phyloP scores from a whole-genome alignment of 257 asterid species.

The Ligustrum vulgare region DNA sequence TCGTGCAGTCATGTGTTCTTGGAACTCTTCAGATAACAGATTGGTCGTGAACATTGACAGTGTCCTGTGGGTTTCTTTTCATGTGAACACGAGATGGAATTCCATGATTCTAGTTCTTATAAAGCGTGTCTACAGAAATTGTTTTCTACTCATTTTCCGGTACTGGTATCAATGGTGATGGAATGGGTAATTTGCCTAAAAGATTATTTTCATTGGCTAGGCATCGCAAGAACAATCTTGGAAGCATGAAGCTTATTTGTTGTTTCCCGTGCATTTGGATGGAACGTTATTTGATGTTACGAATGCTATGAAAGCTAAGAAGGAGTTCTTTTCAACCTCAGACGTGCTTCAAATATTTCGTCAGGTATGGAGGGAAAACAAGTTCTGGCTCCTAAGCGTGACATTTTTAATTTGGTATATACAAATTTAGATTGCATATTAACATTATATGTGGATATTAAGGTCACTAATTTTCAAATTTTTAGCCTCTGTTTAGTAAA shows the following conservation, averaged over 20 bases:
- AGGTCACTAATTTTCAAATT: not conserved
- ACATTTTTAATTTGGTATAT: not conserved
- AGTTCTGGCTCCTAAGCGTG: not conserved
- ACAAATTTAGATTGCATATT: not conserved
- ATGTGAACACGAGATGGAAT: not conserved
- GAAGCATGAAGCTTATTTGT: slow-evolving; percentile 95
- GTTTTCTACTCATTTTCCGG: slow-evolving; percentile 9
- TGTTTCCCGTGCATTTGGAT: slow-evolving; percentile 94
- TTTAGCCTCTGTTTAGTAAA: no score
- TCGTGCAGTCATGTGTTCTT: not conserved
- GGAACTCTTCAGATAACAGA: not conserved
- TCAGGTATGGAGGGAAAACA: slow-evolving; percentile 56
- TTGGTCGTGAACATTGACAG: not conserved
- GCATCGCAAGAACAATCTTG: slow-evolving; percentile 79
- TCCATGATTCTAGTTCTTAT: not conserved
- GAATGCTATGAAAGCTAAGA: slow-evolving; percentile 71
- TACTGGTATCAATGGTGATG: slow-evolving; percentile 15
- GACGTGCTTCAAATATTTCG: slow-evolving; percentile 92
- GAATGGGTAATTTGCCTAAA: slow-evolving; percentile 19
- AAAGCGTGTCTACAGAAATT: not conserved
- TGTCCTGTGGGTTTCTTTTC: not conserved
- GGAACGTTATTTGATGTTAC: slow-evolving; percentile 85
- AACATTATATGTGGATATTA: slow-evolving; percentile 11
- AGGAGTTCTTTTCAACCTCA: slow-evolving; percentile 83
- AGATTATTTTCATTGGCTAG: slow-evolving; percentile 43